Conservation (phyloP, 805 yeast genomes). For the Jamesozyma lodderae region DNA sequence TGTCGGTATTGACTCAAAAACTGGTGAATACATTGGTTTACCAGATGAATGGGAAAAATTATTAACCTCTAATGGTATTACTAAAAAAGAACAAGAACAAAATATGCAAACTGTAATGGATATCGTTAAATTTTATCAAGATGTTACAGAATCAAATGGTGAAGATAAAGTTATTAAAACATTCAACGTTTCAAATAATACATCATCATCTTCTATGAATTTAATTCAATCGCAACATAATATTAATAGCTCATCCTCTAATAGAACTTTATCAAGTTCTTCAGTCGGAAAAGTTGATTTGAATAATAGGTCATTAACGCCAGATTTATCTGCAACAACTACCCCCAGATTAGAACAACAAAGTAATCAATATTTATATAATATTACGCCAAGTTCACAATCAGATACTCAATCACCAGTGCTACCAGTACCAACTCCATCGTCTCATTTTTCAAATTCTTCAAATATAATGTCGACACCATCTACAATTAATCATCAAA, state of each 20-base stretch:
- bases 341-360: slow-evolving; percentile 3
- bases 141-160: slow-evolving; percentile 36
- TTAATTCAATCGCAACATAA: too few species aligned
- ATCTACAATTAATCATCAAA: neutral
- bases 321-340: slow-evolving; percentile 1
- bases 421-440: too few species aligned
- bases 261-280: slow-evolving; percentile 4
- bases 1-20: slow-evolving; percentile 77
- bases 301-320: neutral
- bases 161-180: slow-evolving; percentile 36
- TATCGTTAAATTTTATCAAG: slow-evolving; percentile 78
- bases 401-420: slow-evolving; percentile 3
- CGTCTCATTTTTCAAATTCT: too few species aligned
- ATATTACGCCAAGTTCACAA: slow-evolving; percentile 3
- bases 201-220: neutral
- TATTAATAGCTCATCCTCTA: slow-evolving; percentile 2
- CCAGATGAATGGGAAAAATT: slow-evolving; percentile 90
- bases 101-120: slow-evolving; percentile 94
- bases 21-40: slow-evolving; percentile 84
- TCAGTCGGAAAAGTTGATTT: neutral
- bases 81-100: slow-evolving; percentile 77
- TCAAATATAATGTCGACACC: neutral
- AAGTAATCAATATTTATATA: neutral
- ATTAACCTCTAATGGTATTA: slow-evolving; percentile 76
- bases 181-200: slow-evolving; percentile 19